These are phyloP conservation scores for Auricularia sp. DNA, from an alignment of 768 basidiomycete genomes.

Conservation along the genomic window DNA sequence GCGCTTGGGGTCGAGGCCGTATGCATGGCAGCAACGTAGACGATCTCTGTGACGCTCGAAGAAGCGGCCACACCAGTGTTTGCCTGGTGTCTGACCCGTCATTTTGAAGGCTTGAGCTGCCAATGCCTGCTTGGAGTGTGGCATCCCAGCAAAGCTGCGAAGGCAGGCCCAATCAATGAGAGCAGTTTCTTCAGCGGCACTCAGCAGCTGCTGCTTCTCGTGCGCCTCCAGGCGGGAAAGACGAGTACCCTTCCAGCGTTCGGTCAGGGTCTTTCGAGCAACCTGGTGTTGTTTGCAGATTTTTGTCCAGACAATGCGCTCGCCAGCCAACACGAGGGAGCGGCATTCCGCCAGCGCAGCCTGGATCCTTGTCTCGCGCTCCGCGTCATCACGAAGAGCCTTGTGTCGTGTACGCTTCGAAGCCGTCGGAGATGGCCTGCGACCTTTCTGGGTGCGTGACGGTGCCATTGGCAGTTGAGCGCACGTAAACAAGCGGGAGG, in stretches of 20 bases:
- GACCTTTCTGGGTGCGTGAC: too few species aligned
- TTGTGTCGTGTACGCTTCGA: too few species aligned
- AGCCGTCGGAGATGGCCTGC: too few species aligned
- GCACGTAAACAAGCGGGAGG: too few species aligned
- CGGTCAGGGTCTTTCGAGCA: not conserved
- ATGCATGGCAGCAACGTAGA: not conserved
- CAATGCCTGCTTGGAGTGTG: not conserved
- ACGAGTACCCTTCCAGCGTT: not conserved
- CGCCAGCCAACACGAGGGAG: too few species aligned
- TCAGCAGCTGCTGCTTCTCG: not conserved
- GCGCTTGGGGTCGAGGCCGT: conserved; percentile 7
- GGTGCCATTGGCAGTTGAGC: too few species aligned
- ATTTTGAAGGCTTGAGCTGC: not conserved
- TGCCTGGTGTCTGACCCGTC: not conserved
- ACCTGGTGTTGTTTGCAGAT: not conserved
- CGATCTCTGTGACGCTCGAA: not conserved
- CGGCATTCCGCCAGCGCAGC: too few species aligned
- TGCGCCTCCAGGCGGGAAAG: not conserved
- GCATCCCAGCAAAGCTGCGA: not conserved
- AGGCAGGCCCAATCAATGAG: not conserved
- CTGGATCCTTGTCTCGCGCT: too few species aligned
- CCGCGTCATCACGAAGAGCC: too few species aligned
- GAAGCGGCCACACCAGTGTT: not conserved
- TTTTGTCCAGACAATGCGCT: not conserved
- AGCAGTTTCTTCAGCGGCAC: not conserved